phyloP scores from a whole-genome alignment of 1,284 basidiomycete genomes.

The Hymenochaete sp. region DNA sequence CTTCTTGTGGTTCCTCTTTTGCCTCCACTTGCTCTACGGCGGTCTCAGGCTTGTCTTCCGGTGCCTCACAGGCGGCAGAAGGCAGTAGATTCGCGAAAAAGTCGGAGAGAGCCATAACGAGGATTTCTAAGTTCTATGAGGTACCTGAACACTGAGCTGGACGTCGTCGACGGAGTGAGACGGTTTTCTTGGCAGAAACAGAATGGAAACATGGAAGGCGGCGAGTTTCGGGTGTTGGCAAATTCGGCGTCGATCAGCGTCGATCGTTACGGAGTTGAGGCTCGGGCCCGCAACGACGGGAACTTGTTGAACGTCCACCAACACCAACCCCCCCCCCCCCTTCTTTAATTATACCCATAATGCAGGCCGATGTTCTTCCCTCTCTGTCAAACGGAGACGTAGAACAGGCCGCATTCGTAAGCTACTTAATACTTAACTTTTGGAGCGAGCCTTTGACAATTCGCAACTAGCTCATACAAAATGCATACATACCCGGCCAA shows the following conservation, averaged over 20 bases:
- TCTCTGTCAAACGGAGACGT: conserved; percentile 36
- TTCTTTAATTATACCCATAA: too few species aligned
- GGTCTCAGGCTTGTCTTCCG: conserved; percentile 29
- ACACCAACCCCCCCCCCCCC: too few species aligned
- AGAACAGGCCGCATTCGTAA: conserved; percentile 40
- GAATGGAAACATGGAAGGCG: too few species aligned
- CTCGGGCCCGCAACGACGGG: too few species aligned
- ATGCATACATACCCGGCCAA: conserved; percentile 47
- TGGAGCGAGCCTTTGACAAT: conserved; percentile 9
- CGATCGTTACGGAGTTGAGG: too few species aligned
- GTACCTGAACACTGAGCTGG: too few species aligned
- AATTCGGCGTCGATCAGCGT: too few species aligned
- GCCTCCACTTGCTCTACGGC: conserved; percentile 25
- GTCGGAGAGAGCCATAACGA: conserved; percentile 43
- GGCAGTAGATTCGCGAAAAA: conserved; percentile 58
- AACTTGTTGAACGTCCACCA: too few species aligned
- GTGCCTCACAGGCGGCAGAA: conserved; percentile 49
- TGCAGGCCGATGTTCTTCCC: conserved; percentile 27
- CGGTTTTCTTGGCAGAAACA: too few species aligned
- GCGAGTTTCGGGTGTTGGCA: too few species aligned
- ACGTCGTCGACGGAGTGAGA: too few species aligned
- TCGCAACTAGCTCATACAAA: conserved; percentile 43
- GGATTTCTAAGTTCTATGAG: too few species aligned
- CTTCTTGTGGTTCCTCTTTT: conserved; percentile 28
- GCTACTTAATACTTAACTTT: conserved; percentile 16